Percentiles rank a stretch among this genome's conserved stretches.
Conservation (phyloP, 2,329 filamentous ascomycete genomes). For the Nakataea oryzae region DNA sequence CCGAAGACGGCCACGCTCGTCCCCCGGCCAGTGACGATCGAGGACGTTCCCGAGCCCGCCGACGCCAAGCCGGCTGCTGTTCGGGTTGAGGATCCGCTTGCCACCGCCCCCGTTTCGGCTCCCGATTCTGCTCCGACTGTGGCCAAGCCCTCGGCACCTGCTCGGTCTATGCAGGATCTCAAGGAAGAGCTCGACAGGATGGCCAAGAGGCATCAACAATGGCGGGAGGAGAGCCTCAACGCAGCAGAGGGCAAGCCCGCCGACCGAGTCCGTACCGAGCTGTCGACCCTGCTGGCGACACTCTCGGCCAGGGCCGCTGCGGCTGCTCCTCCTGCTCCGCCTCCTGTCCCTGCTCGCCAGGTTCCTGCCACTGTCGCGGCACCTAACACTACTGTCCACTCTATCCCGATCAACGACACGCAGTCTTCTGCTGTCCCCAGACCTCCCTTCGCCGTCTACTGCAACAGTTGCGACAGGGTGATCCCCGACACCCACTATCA, state of each 20-base stretch:
- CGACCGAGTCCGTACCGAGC: too few species aligned
- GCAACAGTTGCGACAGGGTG: slow-evolving; percentile 75
- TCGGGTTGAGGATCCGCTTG: neutral
- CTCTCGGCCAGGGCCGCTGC: neutral
- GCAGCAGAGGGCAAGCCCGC: too few species aligned
- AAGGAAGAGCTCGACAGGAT: neutral
- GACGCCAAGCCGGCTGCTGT: slow-evolving; percentile 7
- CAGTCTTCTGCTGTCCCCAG: slow-evolving; percentile 8
- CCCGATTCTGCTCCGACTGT: neutral
- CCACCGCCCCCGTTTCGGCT: neutral
- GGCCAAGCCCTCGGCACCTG: neutral
- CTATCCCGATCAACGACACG: neutral
- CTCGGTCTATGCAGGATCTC: neutral
- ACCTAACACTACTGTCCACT: neutral
- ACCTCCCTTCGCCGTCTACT: slow-evolving; percentile 72
- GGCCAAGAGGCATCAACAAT: too few species aligned
- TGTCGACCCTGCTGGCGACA: neutral
- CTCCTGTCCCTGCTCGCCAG: neutral
- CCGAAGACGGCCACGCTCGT: slow-evolving; percentile 6
- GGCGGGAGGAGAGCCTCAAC: too few species aligned
- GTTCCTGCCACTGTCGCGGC: neutral
- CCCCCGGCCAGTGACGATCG: slow-evolving; percentile 28
- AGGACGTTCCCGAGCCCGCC: slow-evolving; percentile 34
- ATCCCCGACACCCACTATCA: slow-evolving; percentile 84
- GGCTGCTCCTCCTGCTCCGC: neutral